phyloP scores from a whole-genome alignment of 192 early-diverging fungal genomes.

The Umbelopsis ramanniana region DNA sequence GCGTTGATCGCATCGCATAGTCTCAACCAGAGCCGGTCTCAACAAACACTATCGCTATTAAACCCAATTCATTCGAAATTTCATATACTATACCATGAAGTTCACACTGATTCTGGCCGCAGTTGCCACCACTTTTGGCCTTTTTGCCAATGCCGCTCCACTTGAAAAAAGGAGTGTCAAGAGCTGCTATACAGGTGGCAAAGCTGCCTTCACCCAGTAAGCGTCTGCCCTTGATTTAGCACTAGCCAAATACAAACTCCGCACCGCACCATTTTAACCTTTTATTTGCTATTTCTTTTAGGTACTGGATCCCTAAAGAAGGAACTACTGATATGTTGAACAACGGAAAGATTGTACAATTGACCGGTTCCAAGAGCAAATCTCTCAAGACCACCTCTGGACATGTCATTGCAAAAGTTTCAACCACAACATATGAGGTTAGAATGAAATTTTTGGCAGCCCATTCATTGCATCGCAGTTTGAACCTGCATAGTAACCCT shows the following conservation, averaged over 20 bases:
- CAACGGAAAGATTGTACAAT: slow-evolving; percentile 18
- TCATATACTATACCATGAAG: background rate
- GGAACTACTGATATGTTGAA: slow-evolving; percentile 28
- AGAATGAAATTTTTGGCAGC: too few species aligned
- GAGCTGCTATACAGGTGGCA: slow-evolving; percentile 7
- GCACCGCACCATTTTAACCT: background rate
- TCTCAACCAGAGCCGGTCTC: slow-evolving; percentile 6
- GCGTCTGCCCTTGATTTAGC: background rate
- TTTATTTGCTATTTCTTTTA: background rate
- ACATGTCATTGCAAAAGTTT: slow-evolving; percentile 22
- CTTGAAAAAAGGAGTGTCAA: slow-evolving; percentile 13
- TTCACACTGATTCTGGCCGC: background rate
- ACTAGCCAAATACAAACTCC: background rate
- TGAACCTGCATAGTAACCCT: too few species aligned
- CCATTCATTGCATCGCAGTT: too few species aligned
- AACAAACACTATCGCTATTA: background rate
- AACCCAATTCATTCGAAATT: background rate
- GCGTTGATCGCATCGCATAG: background rate
- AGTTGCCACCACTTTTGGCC: slow-evolving; percentile 11
- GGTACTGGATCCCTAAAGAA: slow-evolving; percentile 29
- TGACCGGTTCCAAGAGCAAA: background rate
- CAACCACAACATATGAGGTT: slow-evolving; percentile 15
- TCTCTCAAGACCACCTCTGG: slow-evolving; percentile 14
- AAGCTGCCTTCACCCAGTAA: slow-evolving; percentile 17
- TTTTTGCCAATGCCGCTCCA: background rate